phyloP scores from a whole-genome alignment of 192 early-diverging fungal genomes.

The Ambispora gerdemannii region DNA sequence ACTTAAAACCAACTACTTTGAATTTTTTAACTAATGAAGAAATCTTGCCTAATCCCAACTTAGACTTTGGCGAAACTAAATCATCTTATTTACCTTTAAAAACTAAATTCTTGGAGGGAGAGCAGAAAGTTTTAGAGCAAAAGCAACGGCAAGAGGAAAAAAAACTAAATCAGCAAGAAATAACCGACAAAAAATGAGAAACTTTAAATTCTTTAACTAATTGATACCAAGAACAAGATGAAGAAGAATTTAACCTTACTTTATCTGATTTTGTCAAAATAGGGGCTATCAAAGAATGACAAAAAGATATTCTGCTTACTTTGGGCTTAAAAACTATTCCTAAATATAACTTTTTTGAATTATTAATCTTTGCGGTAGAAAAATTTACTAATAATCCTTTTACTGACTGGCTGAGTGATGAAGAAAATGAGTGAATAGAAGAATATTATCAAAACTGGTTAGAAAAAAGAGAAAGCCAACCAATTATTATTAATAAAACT shows the following conservation, averaged over 20 bases:
- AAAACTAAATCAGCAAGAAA: background rate
- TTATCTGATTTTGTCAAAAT: background rate
- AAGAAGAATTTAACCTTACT: background rate
- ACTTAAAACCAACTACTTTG: background rate
- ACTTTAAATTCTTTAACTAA: background rate
- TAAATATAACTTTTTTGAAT: conserved; percentile 9
- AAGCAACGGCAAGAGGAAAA: background rate
- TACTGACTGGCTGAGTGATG: background rate
- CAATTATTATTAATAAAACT: conserved; percentile 4
- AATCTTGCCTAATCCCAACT: background rate
- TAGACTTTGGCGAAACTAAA: background rate
- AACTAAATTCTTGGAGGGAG: background rate
- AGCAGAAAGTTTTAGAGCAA: background rate
- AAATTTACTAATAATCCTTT: background rate
- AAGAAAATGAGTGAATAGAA: background rate
- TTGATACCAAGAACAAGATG: too few species aligned
- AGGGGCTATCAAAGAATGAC: background rate
- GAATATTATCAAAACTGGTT: conserved; percentile 13
- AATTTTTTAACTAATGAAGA: conserved; percentile 2
- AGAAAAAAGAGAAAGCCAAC: background rate
- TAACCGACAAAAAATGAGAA: background rate
- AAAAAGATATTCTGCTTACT: conserved; percentile 5
- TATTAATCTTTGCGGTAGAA: background rate
- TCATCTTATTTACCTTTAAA: conserved; percentile 9
- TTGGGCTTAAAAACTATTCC: conserved; percentile 13